Evolutionary conservation across 2,329 filamentous ascomycete species (phyloP), one percentile per base, ranked within the genome.

Genomic region (Penicillium hordei): DNA sequence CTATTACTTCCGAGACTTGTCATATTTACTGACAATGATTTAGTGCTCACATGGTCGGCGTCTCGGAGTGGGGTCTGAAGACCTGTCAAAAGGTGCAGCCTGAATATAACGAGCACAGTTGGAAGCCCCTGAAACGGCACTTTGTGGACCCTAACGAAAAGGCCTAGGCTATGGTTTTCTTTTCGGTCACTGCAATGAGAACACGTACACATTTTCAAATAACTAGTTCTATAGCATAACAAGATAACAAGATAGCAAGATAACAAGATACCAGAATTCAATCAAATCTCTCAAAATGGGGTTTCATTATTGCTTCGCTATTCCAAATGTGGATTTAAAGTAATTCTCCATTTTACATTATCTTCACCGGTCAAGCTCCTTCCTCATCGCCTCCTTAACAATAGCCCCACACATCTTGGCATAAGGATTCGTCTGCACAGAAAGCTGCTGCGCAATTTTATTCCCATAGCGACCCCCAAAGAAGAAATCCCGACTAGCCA

Each of bases 71-170:
- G 87, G 88, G 86, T 1, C 72, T 90, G 60, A 88, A 85, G 72
- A 83, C 84, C 60, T 93, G 87, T 70, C 76, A 81, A 67, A 90
- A 89, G 74, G 83, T 89, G 40, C 88, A 90, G 77, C 81, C 85
- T 63, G 84, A 84, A 56, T 95, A 94, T 69, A 92, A 86, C 70
- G 85, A 87, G 57, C 89, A 95, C 78, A 93, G 89, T 71, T 96
- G 91, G 91, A 86, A 81, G 29, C 82, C 82, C 0, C 76, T 90
- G 52, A 83, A 84, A 73, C 81, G 86, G 43, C 84, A 89, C 69
- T 89, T 87, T 62, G 78, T 79, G 69, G 78, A 78, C 68, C 81
- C 81, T 19, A 77, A 80, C 60, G 79, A 80, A 67, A 49, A 48
- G 36, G 42, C 29, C n/a, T 53, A 40, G 33, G 33, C 4, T 39